Conservation (phyloP, 169 alveolate genomes). For the Eimeria falciformis region DNA sequence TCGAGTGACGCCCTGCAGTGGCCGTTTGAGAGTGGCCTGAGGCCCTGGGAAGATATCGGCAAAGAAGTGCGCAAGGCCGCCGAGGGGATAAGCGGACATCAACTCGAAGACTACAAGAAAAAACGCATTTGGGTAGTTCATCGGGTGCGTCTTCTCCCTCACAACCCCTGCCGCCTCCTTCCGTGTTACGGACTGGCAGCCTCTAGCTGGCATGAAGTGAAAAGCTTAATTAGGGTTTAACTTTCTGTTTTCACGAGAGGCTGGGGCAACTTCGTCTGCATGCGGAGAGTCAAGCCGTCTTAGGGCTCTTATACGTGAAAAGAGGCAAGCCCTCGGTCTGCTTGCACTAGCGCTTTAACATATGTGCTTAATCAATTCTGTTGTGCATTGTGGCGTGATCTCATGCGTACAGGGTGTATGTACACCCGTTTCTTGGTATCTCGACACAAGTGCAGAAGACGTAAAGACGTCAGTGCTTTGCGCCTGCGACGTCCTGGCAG, state of each 20-base stretch:
- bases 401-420: conserved; percentile 57
- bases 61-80: conserved; percentile 14
- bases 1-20: not conserved
- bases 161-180: not conserved
- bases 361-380: no score
- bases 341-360: not conserved
- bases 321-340: no score
- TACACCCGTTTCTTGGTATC: conserved; percentile 78
- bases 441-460: conserved; percentile 76
- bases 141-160: conserved; percentile 1
- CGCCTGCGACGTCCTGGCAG: conserved; percentile 84
- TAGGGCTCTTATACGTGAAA: no score
- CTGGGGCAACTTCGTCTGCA: not conserved
- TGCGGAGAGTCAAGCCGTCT: no score
- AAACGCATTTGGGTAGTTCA: conserved; percentile 64
- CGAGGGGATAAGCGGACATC: conserved; percentile 32
- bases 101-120: conserved; percentile 73
- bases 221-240: no score
- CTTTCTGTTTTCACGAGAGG: not conserved
- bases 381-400: not conserved
- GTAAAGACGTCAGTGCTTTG: conserved; percentile 80
- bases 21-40: conserved; percentile 45
- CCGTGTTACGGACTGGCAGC: not conserved
- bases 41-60: conserved; percentile 63
- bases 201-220: no score